These are phyloP conservation scores for Pseudovirgaria hyperparasitica DNA, from an alignment of 2,329 filamentous ascomycete genomes.

Conservation along the genomic window DNA sequence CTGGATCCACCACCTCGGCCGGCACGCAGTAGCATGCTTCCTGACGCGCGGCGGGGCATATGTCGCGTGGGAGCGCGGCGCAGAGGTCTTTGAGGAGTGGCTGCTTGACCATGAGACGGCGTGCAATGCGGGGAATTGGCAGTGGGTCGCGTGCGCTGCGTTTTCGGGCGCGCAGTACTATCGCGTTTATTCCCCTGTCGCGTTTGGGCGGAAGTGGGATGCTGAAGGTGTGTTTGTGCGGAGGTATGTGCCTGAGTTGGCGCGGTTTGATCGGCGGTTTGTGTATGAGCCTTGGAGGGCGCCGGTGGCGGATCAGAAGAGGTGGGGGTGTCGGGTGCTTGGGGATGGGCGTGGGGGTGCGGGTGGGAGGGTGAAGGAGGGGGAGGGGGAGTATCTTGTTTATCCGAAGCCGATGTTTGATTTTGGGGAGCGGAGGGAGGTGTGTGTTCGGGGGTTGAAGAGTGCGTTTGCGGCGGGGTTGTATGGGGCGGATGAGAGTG, in stretches of 20 bases:
- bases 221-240: slow-evolving; percentile 52
- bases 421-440: slow-evolving; percentile 47
- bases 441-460: slow-evolving; percentile 58
- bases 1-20: slow-evolving; percentile 69
- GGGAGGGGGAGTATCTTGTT: slow-evolving; percentile 30
- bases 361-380: slow-evolving; percentile 12
- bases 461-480: slow-evolving; percentile 53
- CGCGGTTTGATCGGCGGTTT: slow-evolving; percentile 48
- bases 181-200: slow-evolving; percentile 56
- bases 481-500: slow-evolving; percentile 49
- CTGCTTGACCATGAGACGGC: slow-evolving; percentile 63
- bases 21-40: slow-evolving; percentile 69
- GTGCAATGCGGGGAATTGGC: slow-evolving; percentile 66
- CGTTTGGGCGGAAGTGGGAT: slow-evolving; percentile 68
- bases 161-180: slow-evolving; percentile 65
- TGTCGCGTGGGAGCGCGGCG: slow-evolving; percentile 65
- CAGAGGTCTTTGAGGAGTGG: slow-evolving; percentile 65
- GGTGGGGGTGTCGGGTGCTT: slow-evolving; percentile 49
- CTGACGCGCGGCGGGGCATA: slow-evolving; percentile 70
- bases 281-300: slow-evolving; percentile 76
- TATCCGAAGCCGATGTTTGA: slow-evolving; percentile 74
- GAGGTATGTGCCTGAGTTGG: slow-evolving; percentile 55
- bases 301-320: slow-evolving; percentile 53
- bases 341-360: slow-evolving; percentile 34
- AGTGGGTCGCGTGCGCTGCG: slow-evolving; percentile 63